Percentiles rank a stretch among this genome's conserved stretches.
phyloP scores from a whole-genome alignment of 2,329 filamentous ascomycete species.

The Colletotrichum musae region DNA sequence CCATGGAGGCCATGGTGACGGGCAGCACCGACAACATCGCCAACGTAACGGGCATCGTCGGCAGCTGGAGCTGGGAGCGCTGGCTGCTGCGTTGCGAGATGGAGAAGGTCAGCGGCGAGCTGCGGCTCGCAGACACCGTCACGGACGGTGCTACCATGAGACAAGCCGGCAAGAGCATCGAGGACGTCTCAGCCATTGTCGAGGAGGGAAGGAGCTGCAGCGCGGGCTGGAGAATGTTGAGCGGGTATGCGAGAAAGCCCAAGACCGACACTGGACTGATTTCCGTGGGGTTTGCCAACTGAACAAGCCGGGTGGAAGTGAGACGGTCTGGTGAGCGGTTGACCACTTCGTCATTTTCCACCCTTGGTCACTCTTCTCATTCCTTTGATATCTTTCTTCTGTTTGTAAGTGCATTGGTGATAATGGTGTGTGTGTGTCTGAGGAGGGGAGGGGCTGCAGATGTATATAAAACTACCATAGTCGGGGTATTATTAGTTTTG shows the following conservation, averaged over 20 bases:
- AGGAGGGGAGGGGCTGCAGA: too few species aligned
- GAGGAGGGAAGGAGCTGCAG: constrained; percentile 74
- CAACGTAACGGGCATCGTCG: constrained; percentile 84
- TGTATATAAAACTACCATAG: too few species aligned
- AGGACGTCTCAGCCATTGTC: constrained; percentile 72
- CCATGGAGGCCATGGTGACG: constrained; percentile 74
- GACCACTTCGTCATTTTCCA: too few species aligned
- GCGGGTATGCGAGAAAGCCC: constrained; percentile 76
- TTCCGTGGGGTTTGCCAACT: constrained; percentile 41
- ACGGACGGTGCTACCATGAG: constrained; percentile 65
- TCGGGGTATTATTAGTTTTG: too few species aligned
- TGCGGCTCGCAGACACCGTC: constrained; percentile 67
- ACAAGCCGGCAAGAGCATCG: constrained; percentile 72
- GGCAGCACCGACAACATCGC: constrained; percentile 79
- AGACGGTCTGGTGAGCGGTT: too few species aligned
- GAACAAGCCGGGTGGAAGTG: not conserved
- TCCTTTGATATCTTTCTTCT: too few species aligned
- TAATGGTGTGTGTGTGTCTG: too few species aligned
- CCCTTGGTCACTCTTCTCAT: too few species aligned
- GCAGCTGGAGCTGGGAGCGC: constrained; percentile 94
- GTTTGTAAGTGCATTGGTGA: too few species aligned
- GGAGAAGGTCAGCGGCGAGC: constrained; percentile 82
- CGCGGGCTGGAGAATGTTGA: constrained; percentile 73
- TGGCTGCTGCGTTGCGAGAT: constrained; percentile 92
- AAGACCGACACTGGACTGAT: constrained; percentile 54